phyloP scores from a whole-genome alignment of 768 basidiomycete species.

The Collybiopsis confluens region DNA sequence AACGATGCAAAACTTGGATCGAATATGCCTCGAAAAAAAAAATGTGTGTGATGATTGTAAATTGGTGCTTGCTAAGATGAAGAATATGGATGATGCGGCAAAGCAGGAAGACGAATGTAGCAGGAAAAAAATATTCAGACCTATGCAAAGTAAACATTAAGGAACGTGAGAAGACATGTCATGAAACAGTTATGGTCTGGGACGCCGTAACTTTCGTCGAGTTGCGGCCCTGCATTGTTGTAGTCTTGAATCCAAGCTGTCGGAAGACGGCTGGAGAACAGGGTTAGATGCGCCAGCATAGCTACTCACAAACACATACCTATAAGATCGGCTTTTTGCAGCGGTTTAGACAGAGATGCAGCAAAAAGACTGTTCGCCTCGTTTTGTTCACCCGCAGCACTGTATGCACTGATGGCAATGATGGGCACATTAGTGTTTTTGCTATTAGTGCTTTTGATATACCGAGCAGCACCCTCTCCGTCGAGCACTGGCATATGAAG shows the following conservation, averaged over 20 bases:
- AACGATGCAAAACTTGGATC: constrained; percentile 17
- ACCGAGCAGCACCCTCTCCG: constrained; percentile 93
- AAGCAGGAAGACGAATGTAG: constrained; percentile 6
- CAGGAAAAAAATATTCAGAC: constrained; percentile 8
- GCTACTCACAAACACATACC: constrained; percentile 27
- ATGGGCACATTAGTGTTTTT: constrained; percentile 93
- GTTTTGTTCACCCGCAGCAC: constrained; percentile 54
- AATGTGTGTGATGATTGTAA: constrained; percentile 18
- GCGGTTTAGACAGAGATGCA: constrained; percentile 81
- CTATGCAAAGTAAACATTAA: constrained; percentile 8
- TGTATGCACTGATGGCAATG: constrained; percentile 87
- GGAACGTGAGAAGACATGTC: constrained; percentile 17
- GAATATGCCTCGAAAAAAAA: constrained; percentile 19
- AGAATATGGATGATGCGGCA: constrained; percentile 9
- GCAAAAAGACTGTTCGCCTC: constrained; percentile 70
- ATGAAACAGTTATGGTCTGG: constrained; percentile 27
- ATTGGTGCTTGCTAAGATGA: constrained; percentile 3
- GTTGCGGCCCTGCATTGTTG: constrained; percentile 56
- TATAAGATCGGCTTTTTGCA: constrained; percentile 83
- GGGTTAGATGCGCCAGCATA: background rate
- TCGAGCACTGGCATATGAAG: constrained; percentile 95
- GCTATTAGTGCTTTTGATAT: constrained; percentile 95
- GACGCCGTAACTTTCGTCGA: constrained; percentile 50
- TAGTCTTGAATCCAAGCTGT: constrained; percentile 87
- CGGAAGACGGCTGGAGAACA: constrained; percentile 54